phyloP scores from a whole-genome alignment of 1,284 basidiomycete genomes.

The Moniliophthora roreri region DNA sequence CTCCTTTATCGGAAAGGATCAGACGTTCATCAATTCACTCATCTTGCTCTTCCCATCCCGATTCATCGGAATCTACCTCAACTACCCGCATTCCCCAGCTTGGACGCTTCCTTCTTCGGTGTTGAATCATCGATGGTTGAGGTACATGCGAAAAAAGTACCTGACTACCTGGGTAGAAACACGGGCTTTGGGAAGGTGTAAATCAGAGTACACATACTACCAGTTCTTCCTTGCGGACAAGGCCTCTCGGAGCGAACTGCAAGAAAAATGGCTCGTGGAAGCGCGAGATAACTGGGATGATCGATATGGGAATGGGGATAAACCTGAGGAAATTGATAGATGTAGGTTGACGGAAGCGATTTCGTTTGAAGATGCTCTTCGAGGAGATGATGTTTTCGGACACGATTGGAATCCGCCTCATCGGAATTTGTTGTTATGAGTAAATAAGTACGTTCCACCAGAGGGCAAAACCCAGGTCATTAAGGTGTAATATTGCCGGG shows the following conservation, averaged over 20 bases:
- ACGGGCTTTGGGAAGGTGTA: slow-evolving; percentile 36
- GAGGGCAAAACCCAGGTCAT: too few species aligned
- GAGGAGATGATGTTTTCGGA: slow-evolving; percentile 1
- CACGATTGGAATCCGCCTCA: slow-evolving; percentile 4
- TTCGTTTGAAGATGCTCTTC: not conserved
- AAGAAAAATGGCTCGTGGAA: slow-evolving; percentile 23
- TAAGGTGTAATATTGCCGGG: too few species aligned
- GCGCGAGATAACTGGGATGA: slow-evolving; percentile 22
- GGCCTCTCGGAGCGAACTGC: slow-evolving; percentile 30
- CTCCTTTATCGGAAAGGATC: slow-evolving; percentile 55
- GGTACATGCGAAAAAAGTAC: slow-evolving; percentile 9
- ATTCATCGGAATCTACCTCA: slow-evolving; percentile 37
- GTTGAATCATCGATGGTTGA: not conserved
- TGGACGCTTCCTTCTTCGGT: not conserved
- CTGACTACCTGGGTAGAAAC: slow-evolving; percentile 18
- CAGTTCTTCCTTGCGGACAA: slow-evolving; percentile 43
- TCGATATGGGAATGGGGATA: slow-evolving; percentile 27
- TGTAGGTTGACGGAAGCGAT: not conserved
- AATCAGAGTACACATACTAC: slow-evolving; percentile 46
- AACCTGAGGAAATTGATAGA: slow-evolving; percentile 18
- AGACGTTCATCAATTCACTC: slow-evolving; percentile 50
- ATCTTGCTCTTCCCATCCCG: slow-evolving; percentile 45
- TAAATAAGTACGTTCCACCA: too few species aligned
- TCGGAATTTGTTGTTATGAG: too few species aligned
- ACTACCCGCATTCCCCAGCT: slow-evolving; percentile 20